phyloP scores from a whole-genome alignment of 176 grass and related monocot species.

The Pontederia crassipes region DNA sequence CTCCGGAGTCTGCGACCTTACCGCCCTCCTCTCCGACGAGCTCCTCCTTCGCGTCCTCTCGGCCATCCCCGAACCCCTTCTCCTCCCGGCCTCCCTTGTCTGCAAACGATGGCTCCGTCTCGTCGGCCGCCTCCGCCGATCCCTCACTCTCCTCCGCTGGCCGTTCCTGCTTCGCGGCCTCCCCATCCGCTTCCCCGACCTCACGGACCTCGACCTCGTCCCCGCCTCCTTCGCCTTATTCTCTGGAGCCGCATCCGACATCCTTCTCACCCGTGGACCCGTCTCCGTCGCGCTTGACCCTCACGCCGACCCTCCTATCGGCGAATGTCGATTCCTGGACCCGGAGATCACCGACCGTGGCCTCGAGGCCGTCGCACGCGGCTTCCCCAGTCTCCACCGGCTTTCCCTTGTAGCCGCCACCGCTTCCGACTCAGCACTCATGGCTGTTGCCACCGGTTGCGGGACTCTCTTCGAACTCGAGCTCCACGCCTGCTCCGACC shows the following conservation, averaged over 20 bases:
- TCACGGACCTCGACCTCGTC: slow-evolving; percentile 72
- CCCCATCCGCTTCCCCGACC: slow-evolving; percentile 50
- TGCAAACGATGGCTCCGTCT: slow-evolving; percentile 76
- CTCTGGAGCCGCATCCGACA: slow-evolving; percentile 1
- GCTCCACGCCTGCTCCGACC: slow-evolving; percentile 76
- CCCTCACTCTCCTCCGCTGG: slow-evolving; percentile 64
- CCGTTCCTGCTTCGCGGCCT: slow-evolving; percentile 60
- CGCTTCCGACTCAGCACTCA: slow-evolving; percentile 47
- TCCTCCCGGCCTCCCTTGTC: slow-evolving; percentile 50
- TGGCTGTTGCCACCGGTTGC: slow-evolving; percentile 55
- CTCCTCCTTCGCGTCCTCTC: slow-evolving; percentile 48
- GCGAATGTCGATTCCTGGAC: slow-evolving; percentile 42
- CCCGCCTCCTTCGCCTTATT: slow-evolving; percentile 50
- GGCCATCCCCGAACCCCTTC: slow-evolving; percentile 38
- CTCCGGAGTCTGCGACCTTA: background rate
- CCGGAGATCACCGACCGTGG: slow-evolving; percentile 45
- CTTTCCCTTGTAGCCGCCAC: slow-evolving; percentile 39
- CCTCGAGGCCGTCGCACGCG: slow-evolving; percentile 40
- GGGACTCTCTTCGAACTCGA: slow-evolving; percentile 64
- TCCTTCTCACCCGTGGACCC: slow-evolving; percentile 44
- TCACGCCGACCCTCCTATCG: slow-evolving; percentile 37
- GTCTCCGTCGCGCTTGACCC: slow-evolving; percentile 50
- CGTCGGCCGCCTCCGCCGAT: slow-evolving; percentile 56
- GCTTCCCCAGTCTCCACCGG: slow-evolving; percentile 48
- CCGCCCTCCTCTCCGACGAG: slow-evolving; percentile 32